phyloP scores from a whole-genome alignment of 805 yeast genomes.

The Wickerhamomyces bisporus region DNA sequence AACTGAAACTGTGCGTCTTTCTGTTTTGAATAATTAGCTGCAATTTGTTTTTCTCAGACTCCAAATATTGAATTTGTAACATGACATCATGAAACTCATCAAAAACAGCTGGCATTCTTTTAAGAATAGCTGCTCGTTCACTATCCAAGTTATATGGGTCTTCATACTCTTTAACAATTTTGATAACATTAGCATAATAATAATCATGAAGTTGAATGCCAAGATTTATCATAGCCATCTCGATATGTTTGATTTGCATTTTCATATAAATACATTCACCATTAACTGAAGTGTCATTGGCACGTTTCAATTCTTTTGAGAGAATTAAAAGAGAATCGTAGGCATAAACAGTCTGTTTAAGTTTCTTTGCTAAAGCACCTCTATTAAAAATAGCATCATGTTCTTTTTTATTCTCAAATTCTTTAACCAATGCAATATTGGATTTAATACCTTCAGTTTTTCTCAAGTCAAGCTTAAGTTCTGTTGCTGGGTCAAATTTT shows the following conservation, averaged over 20 bases:
- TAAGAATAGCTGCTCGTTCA: conserved; percentile 2
- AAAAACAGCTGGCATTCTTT: background rate
- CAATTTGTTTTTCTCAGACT: conserved; percentile 6
- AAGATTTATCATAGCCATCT: conserved; percentile 3
- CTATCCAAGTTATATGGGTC: conserved; percentile 11
- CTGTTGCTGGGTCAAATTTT: background rate
- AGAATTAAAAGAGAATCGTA: conserved; percentile 4
- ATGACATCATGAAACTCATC: conserved; percentile 3
- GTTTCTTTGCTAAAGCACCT: background rate
- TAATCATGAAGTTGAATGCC: conserved; percentile 3
- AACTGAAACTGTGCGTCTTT: background rate
- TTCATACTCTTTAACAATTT: conserved; percentile 1
- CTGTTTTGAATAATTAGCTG: background rate
- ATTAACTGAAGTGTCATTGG: conserved; percentile 3
- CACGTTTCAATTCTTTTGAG: conserved; percentile 1
- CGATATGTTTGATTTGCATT: conserved; percentile 6
- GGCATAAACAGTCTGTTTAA: conserved; percentile 1
- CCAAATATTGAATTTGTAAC: conserved; percentile 8
- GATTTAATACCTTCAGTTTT: background rate
- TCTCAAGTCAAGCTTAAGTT: background rate
- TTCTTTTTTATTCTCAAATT: conserved; percentile 6
- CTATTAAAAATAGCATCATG: background rate
- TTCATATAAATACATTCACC: conserved; percentile 13
- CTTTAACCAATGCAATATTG: conserved; percentile 2
- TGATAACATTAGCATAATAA: conserved; percentile 6